Evolutionary conservation across 208 protist species (phyloP), one percentile per base, ranked within the genome.

Genomic region (Zelonia costaricensis): DNA sequence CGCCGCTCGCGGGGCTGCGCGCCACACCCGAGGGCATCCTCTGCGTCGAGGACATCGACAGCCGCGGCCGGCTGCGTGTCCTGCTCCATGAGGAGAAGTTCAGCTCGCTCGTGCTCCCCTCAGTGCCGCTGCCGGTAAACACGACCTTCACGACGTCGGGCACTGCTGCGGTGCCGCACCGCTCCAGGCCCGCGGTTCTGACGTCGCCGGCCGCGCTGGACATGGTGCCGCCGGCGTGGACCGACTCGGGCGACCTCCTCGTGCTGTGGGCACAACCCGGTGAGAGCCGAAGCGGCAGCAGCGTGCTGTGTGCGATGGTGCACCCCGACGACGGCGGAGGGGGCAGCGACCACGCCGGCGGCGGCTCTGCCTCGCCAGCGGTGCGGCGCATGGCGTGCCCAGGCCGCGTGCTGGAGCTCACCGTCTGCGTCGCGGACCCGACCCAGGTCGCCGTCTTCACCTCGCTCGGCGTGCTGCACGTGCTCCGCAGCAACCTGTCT

Each of bases 391-490:
- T 57, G 12, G 13, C 20, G 1, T 57, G 46, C 15, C 20, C 36
- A 2, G 64, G 64, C 0, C 47, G 55, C n/a, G 48, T 70, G 3
- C 22, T 70, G 28, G 51, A 23, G 22, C 38, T 70, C 3, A 55
- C 43, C 31, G 47, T 56, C 20, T 63, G 64, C 31, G 44, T 22
- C 4, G 25, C n/a, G 13, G 55, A 70, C 49, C 43, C 64, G 3
- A 62, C 64, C 3, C 64, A 42, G 1, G 55, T 63, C 4, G 64
- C 64, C 35, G 64, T 55, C 38, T 60, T 63, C 47, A 70, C 64
- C 18, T 47, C 45, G 0, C 36, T 22, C 10, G 48, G 64, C 3
- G 45, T 62, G 6, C 55, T 70, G 25, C 40, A 52, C 30, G 42
- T 70, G 2, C 28, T 63, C 3, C 44, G 54, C 38, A 59, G 40